Evolutionary conservation across 2,329 filamentous ascomycete genomes (phyloP), one percentile per base, ranked within the genome.

Genomic region (Curvularia lunata): DNA sequence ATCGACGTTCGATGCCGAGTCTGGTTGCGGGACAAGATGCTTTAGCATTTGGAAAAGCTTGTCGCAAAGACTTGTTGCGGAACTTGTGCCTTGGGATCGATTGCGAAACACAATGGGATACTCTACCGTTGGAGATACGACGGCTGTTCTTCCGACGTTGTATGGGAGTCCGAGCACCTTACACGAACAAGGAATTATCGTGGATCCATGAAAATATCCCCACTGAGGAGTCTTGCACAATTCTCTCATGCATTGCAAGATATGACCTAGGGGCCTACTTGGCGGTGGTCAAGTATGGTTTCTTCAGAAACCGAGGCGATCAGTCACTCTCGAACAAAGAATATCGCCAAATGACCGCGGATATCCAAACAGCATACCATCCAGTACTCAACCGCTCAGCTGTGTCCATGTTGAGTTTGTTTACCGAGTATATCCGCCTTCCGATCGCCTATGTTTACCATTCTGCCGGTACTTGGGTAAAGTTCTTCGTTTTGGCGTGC

Each of bases 61-160:
- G 77, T 40, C 79, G 78, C 49, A 79, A 75, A 65, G 79, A 83
- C n/a, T 67, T 83, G 1, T 68, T 85, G 13, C 74, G 77, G 18
- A 77, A 80, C 53, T 69, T 83, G 4, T 82, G 81, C 48, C 68
- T 85, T 23, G 82, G 82, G 0, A 77, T 83, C 28, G 77, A 84
- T 40, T 77, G 76, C 47, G 82, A 85, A 52, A 77, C 76, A 9
- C 75, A 83, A 28, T 85, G 83, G 83, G 83, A 85, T 37, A 71
- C 66, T 23, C 69, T 85, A 10, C 81, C 83, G 3, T 66, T 76
- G 16, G 73, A 78, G 7, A 78, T 84, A 53, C 76, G 83, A 43
- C 69, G 72, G n/a, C 66, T 81, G 6, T 72, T 85, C 19, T 67
- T 85, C 2, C 71, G 75, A 47, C 77, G 82, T 54, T 83, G 80